phyloP scores from a whole-genome alignment of 164 flowering plant genomes.

The Macadamia tetraphylla region DNA sequence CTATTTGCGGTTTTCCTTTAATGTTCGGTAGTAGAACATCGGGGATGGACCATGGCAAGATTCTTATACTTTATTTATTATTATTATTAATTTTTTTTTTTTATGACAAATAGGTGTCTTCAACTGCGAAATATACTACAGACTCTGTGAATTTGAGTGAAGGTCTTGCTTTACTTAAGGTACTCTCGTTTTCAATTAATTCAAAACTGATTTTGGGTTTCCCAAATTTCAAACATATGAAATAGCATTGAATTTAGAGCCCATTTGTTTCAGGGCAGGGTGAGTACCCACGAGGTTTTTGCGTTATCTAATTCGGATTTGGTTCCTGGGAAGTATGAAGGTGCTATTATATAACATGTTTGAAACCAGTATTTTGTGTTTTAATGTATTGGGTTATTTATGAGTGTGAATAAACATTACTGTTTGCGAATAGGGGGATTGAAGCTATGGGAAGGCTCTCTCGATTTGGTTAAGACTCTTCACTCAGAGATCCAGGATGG shows the following conservation, averaged over 20 bases:
- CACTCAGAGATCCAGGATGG: conserved; percentile 46
- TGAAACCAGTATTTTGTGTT: neutral
- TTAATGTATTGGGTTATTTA: neutral
- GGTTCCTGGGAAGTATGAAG: conserved; percentile 96
- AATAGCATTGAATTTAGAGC: neutral
- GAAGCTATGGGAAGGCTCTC: conserved; percentile 93
- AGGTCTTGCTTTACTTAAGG: conserved; percentile 65
- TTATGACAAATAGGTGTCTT: conserved; percentile 28
- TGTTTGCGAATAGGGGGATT: conserved; percentile 57
- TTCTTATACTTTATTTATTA: neutral
- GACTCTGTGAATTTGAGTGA: conserved; percentile 53
- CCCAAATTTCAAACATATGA: neutral
- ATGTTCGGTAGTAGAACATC: neutral
- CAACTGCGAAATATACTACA: conserved; percentile 35
- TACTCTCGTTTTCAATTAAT: conserved; percentile 8
- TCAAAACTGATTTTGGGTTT: neutral
- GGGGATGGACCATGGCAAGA: neutral
- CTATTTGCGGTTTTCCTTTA: neutral
- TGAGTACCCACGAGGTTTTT: conserved; percentile 76
- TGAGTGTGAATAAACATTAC: neutral
- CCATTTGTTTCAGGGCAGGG: conserved; percentile 59
- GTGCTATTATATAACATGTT: conserved; percentile 22
- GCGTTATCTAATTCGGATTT: conserved; percentile 79
- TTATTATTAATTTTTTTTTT: too few relatives aligned
- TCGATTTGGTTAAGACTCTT: conserved; percentile 73